Conservation (phyloP, 257 asterid species). For the Forsythia suspensa region DNA sequence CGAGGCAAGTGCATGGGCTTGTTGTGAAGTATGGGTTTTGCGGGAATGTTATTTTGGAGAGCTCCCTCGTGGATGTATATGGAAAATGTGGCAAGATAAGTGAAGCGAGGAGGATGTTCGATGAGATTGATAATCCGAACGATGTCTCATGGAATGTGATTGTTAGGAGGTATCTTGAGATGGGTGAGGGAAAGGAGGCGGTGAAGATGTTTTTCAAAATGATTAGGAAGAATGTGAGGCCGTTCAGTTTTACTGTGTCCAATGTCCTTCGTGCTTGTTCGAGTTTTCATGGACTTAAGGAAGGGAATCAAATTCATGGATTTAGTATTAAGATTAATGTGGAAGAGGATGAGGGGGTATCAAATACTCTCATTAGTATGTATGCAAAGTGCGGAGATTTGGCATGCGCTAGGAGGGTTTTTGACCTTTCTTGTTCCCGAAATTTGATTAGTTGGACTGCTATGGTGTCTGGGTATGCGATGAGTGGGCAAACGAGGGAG, state of each 20-base stretch:
- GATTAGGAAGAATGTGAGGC: constrained; percentile 49
- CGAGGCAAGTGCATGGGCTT: constrained; percentile 72
- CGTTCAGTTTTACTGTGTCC: constrained; percentile 71
- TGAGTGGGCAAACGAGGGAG: constrained; percentile 45
- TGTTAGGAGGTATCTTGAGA: constrained; percentile 73
- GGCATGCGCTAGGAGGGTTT: constrained; percentile 49
- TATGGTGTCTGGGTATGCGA: constrained; percentile 59
- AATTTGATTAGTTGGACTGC: constrained; percentile 58
- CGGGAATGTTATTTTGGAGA: constrained; percentile 71
- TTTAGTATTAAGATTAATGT: constrained; percentile 48
- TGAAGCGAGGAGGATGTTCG: constrained; percentile 79
- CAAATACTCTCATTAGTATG: constrained; percentile 60
- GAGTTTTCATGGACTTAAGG: constrained; percentile 45
- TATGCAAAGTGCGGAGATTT: constrained; percentile 66
- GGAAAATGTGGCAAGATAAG: constrained; percentile 68
- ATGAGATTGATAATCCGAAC: constrained; percentile 64
- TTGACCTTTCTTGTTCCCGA: constrained; percentile 48
- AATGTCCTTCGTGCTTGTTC: constrained; percentile 73
- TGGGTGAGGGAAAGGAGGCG: constrained; percentile 58
- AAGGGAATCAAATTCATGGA: constrained; percentile 77
- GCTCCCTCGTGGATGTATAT: constrained; percentile 76
- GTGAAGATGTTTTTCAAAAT: constrained; percentile 55
- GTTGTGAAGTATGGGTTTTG: constrained; percentile 63
- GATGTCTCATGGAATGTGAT: constrained; percentile 84
- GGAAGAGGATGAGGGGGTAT: constrained; percentile 55